Percentiles rank a stretch among this genome's conserved stretches.
Evolutionary conservation across 2,329 filamentous ascomycete species (phyloP).

Genomic region (Sporothrix curviconia): DNA sequence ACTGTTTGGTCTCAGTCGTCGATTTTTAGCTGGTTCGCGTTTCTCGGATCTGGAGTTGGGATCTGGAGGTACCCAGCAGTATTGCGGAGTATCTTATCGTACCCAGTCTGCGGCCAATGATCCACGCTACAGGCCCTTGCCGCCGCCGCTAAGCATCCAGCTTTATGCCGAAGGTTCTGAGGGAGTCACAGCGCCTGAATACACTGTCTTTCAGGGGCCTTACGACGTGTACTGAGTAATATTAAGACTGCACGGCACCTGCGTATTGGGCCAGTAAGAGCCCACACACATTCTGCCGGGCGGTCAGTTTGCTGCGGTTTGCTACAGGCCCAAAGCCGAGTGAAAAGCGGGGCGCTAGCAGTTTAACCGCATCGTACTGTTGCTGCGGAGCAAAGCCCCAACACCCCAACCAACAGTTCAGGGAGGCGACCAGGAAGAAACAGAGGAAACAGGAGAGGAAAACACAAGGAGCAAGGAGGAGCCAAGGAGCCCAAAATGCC

Average conservation of each 20-base stretch:
- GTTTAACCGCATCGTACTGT: slow-evolving; percentile 15
- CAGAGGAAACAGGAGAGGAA: neutral
- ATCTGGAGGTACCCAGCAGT: too few species aligned
- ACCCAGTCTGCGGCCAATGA: too few species aligned
- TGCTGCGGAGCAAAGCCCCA: slow-evolving; percentile 6
- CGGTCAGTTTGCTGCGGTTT: slow-evolving; percentile 15
- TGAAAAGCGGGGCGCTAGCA: slow-evolving; percentile 14
- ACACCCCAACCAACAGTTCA: neutral
- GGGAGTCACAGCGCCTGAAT: too few species aligned
- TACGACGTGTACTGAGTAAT: too few species aligned
- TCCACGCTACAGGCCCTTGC: neutral
- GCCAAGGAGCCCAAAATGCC: neutral
- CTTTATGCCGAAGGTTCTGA: too few species aligned
- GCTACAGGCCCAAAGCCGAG: slow-evolving; percentile 1
- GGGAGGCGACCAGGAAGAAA: neutral
- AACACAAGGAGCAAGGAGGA: neutral
- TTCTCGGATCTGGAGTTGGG: too few species aligned
- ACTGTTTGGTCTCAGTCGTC: too few species aligned
- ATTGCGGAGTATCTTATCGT: too few species aligned
- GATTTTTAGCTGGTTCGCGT: too few species aligned
- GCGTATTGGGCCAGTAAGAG: neutral
- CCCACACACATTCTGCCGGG: slow-evolving; percentile 17
- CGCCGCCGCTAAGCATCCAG: neutral
- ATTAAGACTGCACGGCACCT: too few species aligned
- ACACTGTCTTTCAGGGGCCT: too few species aligned